Percentiles rank a stretch among this genome's conserved stretches.
Conservation (phyloP, 805 yeast species). For the Cyberlindnera xishuangbannaensis region DNA sequence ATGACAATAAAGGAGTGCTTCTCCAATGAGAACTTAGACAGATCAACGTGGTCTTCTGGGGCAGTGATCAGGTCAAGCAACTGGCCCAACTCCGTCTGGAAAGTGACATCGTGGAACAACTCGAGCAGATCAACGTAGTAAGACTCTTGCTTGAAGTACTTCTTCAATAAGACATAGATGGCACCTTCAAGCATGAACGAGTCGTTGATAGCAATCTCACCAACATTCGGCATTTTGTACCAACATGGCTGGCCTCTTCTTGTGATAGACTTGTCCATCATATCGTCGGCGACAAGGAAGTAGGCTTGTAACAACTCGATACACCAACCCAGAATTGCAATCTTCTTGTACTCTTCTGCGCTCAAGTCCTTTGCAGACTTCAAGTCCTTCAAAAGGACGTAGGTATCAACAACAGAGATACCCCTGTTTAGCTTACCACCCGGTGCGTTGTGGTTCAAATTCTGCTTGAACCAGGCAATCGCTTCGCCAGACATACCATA, state of each 20-base stretch:
- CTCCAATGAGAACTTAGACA: slow-evolving; percentile 75
- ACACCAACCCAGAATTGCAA: slow-evolving; percentile 92
- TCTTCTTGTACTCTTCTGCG: slow-evolving; percentile 69
- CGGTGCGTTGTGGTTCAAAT: slow-evolving; percentile 80
- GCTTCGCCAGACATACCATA: slow-evolving; percentile 98
- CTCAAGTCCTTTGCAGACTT: slow-evolving; percentile 51
- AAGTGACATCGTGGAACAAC: slow-evolving; percentile 93
- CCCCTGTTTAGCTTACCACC: slow-evolving; percentile 98
- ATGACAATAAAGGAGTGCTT: slow-evolving; percentile 95
- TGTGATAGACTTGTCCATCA: slow-evolving; percentile 95
- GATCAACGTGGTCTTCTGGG: slow-evolving; percentile 91
- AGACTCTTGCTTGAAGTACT: slow-evolving; percentile 73
- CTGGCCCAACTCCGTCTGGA: slow-evolving; percentile 97
- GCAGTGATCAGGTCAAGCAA: slow-evolving; percentile 93
- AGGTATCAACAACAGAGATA: slow-evolving; percentile 89
- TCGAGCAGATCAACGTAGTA: slow-evolving; percentile 90
- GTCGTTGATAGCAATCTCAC: slow-evolving; percentile 94
- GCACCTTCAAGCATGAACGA: slow-evolving; percentile 96
- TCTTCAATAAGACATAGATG: slow-evolving; percentile 82
- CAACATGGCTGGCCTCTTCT: slow-evolving; percentile 99
- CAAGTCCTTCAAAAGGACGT: slow-evolving; percentile 67
- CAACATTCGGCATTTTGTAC: slow-evolving; percentile 78
- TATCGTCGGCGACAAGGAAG: slow-evolving; percentile 95
- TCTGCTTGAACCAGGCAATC: slow-evolving; percentile 83
- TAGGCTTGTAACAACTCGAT: slow-evolving; percentile 93